Percentiles rank a stretch among this genome's conserved stretches.
These are phyloP conservation scores for Pseudocercospora macadamiae DNA, from an alignment of 2,329 filamentous ascomycete genomes.

Conservation along the genomic window DNA sequence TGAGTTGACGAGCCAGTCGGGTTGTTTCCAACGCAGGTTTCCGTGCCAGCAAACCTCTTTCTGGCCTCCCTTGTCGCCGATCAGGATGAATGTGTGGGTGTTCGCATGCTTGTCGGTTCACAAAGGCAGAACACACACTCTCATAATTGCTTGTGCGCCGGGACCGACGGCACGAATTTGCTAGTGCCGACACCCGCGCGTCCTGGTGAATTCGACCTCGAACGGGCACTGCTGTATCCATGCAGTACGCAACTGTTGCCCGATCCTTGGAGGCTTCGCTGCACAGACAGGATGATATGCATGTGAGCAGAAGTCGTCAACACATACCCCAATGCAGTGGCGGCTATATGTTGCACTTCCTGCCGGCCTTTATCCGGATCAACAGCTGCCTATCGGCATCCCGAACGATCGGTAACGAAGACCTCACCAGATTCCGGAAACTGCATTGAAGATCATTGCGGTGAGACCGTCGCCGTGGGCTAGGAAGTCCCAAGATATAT, in stretches of 20 bases:
- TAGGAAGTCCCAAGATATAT: not conserved
- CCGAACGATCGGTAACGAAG: constrained; percentile 18
- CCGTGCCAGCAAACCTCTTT: not conserved
- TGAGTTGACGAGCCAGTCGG: constrained; percentile 7
- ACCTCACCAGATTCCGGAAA: constrained; percentile 6
- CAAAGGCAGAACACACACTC: not conserved
- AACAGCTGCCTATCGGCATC: constrained; percentile 3
- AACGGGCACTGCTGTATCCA: not conserved
- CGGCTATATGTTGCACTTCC: not conserved
- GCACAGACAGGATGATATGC: not conserved
- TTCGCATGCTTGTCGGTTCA: not conserved
- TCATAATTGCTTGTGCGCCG: not conserved
- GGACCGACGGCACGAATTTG: not conserved
- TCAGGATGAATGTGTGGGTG: not conserved
- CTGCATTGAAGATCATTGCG: constrained; percentile 16
- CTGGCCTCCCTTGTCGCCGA: not conserved
- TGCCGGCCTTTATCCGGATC: constrained; percentile 7
- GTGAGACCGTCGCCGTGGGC: constrained; percentile 5
- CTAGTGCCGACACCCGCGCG: not conserved
- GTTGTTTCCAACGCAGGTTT: not conserved
- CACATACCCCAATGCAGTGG: not conserved
- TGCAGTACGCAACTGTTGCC: not conserved
- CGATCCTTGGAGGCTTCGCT: not conserved
- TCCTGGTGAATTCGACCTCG: not conserved
- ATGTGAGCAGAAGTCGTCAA: not conserved